Evolutionary conservation across 2,329 filamentous ascomycete genomes (phyloP).

Genomic region (Hymenoscyphus albidus): DNA sequence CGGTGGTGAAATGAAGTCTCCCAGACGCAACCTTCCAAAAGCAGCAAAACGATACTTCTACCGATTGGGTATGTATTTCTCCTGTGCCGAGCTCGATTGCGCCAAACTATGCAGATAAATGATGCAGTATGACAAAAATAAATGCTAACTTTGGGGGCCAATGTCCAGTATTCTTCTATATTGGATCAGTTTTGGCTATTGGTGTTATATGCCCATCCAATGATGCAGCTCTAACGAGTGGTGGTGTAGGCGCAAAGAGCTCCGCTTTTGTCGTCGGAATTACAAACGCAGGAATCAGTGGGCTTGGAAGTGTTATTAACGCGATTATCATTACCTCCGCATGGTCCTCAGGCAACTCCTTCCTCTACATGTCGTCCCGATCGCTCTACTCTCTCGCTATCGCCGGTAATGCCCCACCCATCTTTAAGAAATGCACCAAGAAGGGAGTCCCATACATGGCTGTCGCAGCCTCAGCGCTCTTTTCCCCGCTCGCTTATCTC

Average conservation of each 20-base stretch:
- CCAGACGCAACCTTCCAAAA: slow-evolving; percentile 55
- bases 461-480: slow-evolving; percentile 41
- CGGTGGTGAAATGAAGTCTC: slow-evolving; percentile 55
- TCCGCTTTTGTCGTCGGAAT: slow-evolving; percentile 48
- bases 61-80: slow-evolving; percentile 36
- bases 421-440: slow-evolving; percentile 49
- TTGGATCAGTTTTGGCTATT: slow-evolving; percentile 55
- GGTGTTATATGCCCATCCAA: slow-evolving; percentile 56
- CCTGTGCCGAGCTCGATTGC: not conserved
- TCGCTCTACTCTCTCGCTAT: slow-evolving; percentile 50
- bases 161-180: slow-evolving; percentile 52
- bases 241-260: slow-evolving; percentile 44
- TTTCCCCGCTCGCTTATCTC: slow-evolving; percentile 46
- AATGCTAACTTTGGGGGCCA: slow-evolving; percentile 29
- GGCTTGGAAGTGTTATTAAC: slow-evolving; percentile 51
- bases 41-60: slow-evolving; percentile 58
- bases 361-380: slow-evolving; percentile 49
- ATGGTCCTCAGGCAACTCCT: slow-evolving; percentile 53
- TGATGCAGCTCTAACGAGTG: slow-evolving; percentile 47
- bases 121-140: not conserved
- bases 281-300: slow-evolving; percentile 46
- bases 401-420: slow-evolving; percentile 47
- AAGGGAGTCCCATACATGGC: slow-evolving; percentile 48
- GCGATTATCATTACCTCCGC: slow-evolving; percentile 52
- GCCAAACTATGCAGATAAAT: not conserved